Conservation (phyloP, 2,329 filamentous ascomycete species). For the Huntiella savannae region DNA sequence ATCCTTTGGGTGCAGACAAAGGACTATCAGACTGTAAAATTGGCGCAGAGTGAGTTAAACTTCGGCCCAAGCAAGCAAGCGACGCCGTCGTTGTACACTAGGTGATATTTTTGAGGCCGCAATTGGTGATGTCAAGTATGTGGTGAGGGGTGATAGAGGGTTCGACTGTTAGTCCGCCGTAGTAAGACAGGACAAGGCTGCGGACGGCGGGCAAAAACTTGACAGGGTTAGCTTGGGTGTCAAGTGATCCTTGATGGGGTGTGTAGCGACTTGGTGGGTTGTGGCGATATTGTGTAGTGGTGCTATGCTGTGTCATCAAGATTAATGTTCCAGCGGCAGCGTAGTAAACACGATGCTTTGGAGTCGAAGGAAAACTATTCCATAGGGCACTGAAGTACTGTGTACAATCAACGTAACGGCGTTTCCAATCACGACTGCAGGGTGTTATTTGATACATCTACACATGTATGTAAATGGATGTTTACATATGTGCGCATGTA, state of each 20-base stretch:
- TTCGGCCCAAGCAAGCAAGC: too few species aligned
- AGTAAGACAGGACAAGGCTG: slow-evolving; percentile 11
- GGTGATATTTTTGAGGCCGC: background rate
- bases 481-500: background rate
- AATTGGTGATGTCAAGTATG: slow-evolving; percentile 3
- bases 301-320: too few species aligned
- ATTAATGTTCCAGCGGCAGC: too few species aligned
- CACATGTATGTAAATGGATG: background rate
- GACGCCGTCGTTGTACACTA: too few species aligned
- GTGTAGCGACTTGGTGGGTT: too few species aligned
- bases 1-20: slow-evolving; percentile 1
- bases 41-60: background rate
- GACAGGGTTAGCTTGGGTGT: slow-evolving; percentile 10
- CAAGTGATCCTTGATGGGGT: background rate
- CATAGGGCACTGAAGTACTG: too few species aligned
- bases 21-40: background rate
- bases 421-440: too few species aligned
- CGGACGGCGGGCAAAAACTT: slow-evolving; percentile 8
- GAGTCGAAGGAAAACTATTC: too few species aligned
- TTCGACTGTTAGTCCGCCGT: slow-evolving; percentile 1
- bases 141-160: slow-evolving; percentile 10
- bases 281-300: too few species aligned
- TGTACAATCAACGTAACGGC: too few species aligned
- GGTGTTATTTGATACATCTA: too few species aligned
- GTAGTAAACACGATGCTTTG: too few species aligned